phyloP scores from a whole-genome alignment of 139 green algal species.

The Nannochloris sp. region DNA sequence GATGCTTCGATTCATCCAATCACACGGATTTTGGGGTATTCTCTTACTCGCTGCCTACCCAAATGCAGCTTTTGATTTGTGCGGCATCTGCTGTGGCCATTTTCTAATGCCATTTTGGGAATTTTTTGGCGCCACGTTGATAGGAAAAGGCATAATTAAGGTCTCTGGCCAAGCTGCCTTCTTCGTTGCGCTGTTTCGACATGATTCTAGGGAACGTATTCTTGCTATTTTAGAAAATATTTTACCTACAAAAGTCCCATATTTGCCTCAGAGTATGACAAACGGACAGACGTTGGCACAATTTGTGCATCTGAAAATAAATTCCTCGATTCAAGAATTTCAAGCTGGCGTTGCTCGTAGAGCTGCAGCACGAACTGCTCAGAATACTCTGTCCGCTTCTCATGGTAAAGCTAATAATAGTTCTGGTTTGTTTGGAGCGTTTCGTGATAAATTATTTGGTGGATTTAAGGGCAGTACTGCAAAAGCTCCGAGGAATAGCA shows the following conservation, averaged over 20 bases:
- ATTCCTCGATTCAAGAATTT: slow-evolving; percentile 56
- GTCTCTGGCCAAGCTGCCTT: slow-evolving; percentile 33
- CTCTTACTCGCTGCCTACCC: slow-evolving; percentile 81
- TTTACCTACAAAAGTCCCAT: slow-evolving; percentile 16
- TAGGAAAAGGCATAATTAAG: slow-evolving; percentile 85
- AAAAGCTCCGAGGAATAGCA: too few species aligned
- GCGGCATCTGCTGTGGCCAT: slow-evolving; percentile 83
- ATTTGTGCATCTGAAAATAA: slow-evolving; percentile 45
- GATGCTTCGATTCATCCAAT: slow-evolving; percentile 79
- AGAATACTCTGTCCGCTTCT: too few species aligned
- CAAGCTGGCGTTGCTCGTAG: slow-evolving; percentile 44
- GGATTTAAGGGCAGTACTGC: too few species aligned
- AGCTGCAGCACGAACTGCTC: slow-evolving; percentile 15
- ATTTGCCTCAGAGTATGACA: slow-evolving; percentile 33
- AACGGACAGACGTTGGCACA: slow-evolving; percentile 12
- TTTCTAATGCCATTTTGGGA: slow-evolving; percentile 89
- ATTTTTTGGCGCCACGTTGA: slow-evolving; percentile 79
- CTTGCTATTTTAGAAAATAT: slow-evolving; percentile 14
- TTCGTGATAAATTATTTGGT: too few species aligned
- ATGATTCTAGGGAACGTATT: slow-evolving; percentile 42
- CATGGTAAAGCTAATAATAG: too few species aligned
- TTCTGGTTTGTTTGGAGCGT: too few species aligned
- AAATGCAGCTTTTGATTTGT: slow-evolving; percentile 89
- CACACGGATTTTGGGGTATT: slow-evolving; percentile 79
- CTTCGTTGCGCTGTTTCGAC: slow-evolving; percentile 62